A percentile compares a stretch with the other conserved stretches of the same genome.
Conservation (phyloP, 1,139 yeast species). For the Debaryomycetaceae sp. region DNA sequence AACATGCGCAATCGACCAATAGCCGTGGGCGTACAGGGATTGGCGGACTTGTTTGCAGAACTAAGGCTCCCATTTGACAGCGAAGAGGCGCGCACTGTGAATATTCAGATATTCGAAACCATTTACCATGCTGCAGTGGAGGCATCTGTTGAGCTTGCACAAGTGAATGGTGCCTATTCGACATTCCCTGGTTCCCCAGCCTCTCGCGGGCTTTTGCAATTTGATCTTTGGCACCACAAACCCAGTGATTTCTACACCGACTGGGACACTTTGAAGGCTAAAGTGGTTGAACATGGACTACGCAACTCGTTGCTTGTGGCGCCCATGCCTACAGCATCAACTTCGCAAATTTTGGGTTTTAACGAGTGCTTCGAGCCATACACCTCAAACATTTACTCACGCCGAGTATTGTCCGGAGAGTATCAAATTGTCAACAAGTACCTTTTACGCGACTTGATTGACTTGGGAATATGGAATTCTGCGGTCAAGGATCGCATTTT, state of each 20-base stretch:
- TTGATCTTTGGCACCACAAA: slow-evolving; percentile 73
- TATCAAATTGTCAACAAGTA: slow-evolving; percentile 86
- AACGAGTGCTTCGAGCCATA: slow-evolving; percentile 92
- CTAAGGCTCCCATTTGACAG: slow-evolving; percentile 80
- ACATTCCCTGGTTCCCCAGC: slow-evolving; percentile 79
- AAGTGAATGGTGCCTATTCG: slow-evolving; percentile 60
- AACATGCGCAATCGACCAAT: slow-evolving; percentile 80
- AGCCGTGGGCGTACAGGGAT: slow-evolving; percentile 87
- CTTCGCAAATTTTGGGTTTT: slow-evolving; percentile 85
- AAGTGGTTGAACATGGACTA: slow-evolving; percentile 59
- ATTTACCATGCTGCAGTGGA: slow-evolving; percentile 85
- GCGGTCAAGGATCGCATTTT: slow-evolving; percentile 78
- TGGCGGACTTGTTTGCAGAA: slow-evolving; percentile 79
- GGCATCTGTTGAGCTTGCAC: slow-evolving; percentile 72
- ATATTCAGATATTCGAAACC: slow-evolving; percentile 82
- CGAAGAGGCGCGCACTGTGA: slow-evolving; percentile 62
- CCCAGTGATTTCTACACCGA: slow-evolving; percentile 67
- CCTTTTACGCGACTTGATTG: slow-evolving; percentile 74
- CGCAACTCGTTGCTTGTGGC: slow-evolving; percentile 83
- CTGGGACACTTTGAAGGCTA: slow-evolving; percentile 67
- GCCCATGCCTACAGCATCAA: slow-evolving; percentile 94
- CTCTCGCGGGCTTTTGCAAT: slow-evolving; percentile 72
- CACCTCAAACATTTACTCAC: slow-evolving; percentile 81
- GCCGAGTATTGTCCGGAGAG: slow-evolving; percentile 86
- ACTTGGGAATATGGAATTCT: slow-evolving; percentile 78